Base-by-base conservation (phyloP, 2,329 filamentous ascomycete genomes). In the Penicillium occitanis region DNA sequence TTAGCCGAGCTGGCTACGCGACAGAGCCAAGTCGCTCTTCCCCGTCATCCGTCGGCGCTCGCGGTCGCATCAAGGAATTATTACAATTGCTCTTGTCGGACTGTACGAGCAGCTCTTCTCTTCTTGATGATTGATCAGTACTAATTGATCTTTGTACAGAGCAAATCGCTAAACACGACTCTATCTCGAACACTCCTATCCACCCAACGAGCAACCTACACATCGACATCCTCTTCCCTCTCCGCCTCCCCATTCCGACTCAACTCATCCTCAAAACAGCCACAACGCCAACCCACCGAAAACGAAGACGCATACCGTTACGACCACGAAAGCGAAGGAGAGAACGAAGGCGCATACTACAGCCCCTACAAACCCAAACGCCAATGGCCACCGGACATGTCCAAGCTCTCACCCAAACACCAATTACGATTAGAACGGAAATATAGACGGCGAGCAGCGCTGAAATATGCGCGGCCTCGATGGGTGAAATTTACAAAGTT, bases 361-460 rank as follows among this genome's bases (percentile, higher is more conserved):
- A 88, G 87, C 70, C 85, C 84, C 25, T 88, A 85, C 78, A 82
- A 80, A 68, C 85, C 85, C 44, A 87, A 88, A 75, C 85, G 85
- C 67, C 78, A 80, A 75, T 90, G 88, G 88, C 88, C 88, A 50
- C 88, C 88, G 6, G 86, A 89, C 73, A 86, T 90, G 77, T 78
- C 79, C 65, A 83, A 86, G 69, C 80, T 90, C 60, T 86, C 87
- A 1, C 80, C 81, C n/a, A 88, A 86, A 73, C 86, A 90, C 72
- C 86, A 90, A 73, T 89, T 90, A 78, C 83, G 85, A n/a, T 83
- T 90, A 58, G 88, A 90, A 77, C 84, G 87, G 67, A 86, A 87
- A 68, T 90, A 88, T 76, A 82, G 87, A 42, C 81, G 88, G 61
- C 83, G 88, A 63, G 80, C 85, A 61, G 85, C 85, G 74, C 77